Conservation (phyloP, 192 early-diverging fungal species). For the Kickxella alabastrina region DNA sequence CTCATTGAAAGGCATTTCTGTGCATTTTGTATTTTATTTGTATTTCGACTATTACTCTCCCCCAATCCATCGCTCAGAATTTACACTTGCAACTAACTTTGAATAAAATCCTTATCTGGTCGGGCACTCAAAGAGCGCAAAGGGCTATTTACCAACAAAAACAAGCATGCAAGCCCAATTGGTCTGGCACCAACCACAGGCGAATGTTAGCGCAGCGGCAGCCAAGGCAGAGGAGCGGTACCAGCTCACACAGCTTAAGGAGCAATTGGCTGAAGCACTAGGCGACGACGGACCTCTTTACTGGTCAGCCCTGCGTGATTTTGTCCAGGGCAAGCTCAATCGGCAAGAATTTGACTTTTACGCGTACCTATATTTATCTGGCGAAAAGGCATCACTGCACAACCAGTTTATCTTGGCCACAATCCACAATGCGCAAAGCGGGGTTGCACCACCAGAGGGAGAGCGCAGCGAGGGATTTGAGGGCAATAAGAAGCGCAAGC, state of each 20-base stretch:
- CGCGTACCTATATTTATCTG: conserved; percentile 61
- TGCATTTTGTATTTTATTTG: too few species aligned
- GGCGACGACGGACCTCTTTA: conserved; percentile 73
- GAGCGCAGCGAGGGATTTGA: conserved; percentile 58
- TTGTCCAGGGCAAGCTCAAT: conserved; percentile 71
- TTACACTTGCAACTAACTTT: too few species aligned
- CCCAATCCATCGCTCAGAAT: too few species aligned
- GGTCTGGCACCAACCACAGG: too few species aligned
- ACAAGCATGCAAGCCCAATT: too few species aligned
- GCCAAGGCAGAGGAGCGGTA: conserved; percentile 42
- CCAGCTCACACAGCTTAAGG: conserved; percentile 58
- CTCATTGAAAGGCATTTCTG: too few species aligned
- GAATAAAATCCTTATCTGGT: too few species aligned
- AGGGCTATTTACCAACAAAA: too few species aligned
- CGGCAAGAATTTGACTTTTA: conserved; percentile 79
- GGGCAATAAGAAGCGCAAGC: conserved; percentile 32
- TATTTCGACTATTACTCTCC: too few species aligned
- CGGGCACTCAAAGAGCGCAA: too few species aligned
- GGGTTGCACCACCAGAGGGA: conserved; percentile 60
- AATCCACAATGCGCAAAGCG: conserved; percentile 71
- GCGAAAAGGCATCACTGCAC: conserved; percentile 56
- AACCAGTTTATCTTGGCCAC: conserved; percentile 75
- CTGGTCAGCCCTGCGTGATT: conserved; percentile 70
- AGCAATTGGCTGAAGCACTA: conserved; percentile 68
- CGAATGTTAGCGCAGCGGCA: too few species aligned